Evolutionary conservation across 352 stramenopile genomes (phyloP).

Genomic region (Pelagophyceae sp.): DNA sequence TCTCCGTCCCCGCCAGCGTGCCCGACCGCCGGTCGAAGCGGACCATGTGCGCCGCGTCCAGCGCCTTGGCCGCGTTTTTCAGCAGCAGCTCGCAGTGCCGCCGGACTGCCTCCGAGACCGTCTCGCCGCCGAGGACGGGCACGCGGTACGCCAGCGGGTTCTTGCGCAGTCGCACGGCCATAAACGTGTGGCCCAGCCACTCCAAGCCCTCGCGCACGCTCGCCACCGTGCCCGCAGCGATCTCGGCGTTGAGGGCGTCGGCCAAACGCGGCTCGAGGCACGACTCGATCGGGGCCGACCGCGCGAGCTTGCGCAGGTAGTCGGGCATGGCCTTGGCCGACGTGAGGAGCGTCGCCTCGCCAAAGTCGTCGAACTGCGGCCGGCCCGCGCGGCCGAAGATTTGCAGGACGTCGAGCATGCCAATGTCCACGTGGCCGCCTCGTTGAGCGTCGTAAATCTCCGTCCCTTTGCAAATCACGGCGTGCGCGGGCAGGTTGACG

Average conservation of each 20-base stretch:
- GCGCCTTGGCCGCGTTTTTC: constrained; percentile 43
- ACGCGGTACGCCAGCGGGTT: constrained; percentile 97
- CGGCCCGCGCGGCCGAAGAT: constrained; percentile 96
- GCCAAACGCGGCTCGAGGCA: constrained; percentile 94
- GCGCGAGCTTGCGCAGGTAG: constrained; percentile 89
- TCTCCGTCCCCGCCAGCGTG: constrained; percentile 86
- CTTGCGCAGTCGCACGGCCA: constrained; percentile 96
- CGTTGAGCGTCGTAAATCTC: constrained; percentile 98
- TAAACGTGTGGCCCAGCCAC: constrained; percentile 93
- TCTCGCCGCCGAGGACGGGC: constrained; percentile 48
- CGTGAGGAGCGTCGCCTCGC: constrained; percentile 96
- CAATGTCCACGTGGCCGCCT: constrained; percentile 89
- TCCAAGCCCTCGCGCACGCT: constrained; percentile 88
- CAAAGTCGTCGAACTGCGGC: constrained; percentile 97
- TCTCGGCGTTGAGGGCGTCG: constrained; percentile 98
- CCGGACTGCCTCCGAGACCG: background rate
- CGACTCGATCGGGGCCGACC: constrained; percentile 92
- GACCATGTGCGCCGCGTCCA: constrained; percentile 66
- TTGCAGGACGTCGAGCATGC: constrained; percentile 99
- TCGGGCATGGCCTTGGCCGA: constrained; percentile 71
- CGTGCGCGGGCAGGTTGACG: constrained; percentile 96
- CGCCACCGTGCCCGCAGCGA: constrained; percentile 94
- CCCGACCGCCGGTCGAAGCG: constrained; percentile 62
- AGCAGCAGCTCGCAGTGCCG: constrained; percentile 31
- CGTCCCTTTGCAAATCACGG: constrained; percentile 98